A percentile compares a stretch with the other conserved stretches of the same genome.
Conservation (phyloP, 2,329 filamentous ascomycete species). For the Pyricularia sp. region DNA sequence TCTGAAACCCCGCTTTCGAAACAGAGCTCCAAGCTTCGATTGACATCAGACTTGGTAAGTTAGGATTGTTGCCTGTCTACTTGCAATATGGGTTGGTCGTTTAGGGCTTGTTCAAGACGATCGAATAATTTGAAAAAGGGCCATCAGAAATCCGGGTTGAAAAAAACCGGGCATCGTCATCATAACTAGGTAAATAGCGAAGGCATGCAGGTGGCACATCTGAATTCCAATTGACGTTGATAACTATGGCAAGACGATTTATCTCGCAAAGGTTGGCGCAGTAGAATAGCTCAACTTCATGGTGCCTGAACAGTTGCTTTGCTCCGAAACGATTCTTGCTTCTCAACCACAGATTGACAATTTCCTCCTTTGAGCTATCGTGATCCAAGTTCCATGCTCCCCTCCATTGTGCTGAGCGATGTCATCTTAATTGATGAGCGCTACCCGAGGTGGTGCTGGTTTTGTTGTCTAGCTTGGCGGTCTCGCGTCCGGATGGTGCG, state of each 20-base stretch:
- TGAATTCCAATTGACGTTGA: background rate
- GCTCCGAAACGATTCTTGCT: background rate
- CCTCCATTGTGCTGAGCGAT: background rate
- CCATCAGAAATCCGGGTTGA: background rate
- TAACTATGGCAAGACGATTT: background rate
- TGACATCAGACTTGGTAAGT: background rate
- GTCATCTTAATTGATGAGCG: background rate
- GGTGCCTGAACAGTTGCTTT: background rate
- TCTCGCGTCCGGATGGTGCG: background rate
- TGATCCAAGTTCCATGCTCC: background rate
- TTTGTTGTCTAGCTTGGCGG: background rate
- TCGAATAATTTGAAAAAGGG: background rate
- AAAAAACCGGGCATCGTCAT: background rate
- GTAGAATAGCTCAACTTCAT: constrained; percentile 1
- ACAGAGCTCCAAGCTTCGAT: background rate
- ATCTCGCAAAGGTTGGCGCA: constrained; percentile 1
- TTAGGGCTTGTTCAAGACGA: background rate
- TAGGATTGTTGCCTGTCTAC: background rate
- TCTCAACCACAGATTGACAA: background rate
- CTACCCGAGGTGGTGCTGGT: background rate
- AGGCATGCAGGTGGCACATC: background rate
- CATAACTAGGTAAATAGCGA: background rate
- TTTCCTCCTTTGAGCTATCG: background rate
- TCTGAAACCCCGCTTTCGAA: background rate
- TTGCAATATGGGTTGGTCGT: background rate